Evolutionary conservation across 306 rosid genomes (phyloP), one percentile per base, ranked within the genome.

Genomic region (Boehmeria nivea): DNA sequence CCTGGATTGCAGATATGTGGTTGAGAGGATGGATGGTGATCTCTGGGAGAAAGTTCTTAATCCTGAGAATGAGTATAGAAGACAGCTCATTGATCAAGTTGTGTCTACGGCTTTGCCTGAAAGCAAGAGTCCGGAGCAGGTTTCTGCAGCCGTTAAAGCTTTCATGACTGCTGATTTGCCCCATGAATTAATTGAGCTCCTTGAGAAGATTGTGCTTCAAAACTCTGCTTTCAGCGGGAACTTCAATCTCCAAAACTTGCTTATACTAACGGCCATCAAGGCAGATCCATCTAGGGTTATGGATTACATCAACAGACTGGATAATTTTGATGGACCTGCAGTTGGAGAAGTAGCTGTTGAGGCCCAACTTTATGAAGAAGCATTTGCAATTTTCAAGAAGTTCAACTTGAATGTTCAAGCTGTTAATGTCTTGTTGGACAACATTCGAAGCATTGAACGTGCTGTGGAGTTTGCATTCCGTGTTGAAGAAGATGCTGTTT

Each of bases 41-140:
- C 94, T 93, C 33, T 93, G 99, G 99, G 99, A 82, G 28, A 83
- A 75, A 34, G 99, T 77, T 67, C 99, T 93, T 70, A 72, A 20
- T 59, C 96, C 99, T 17, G 99, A 93, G 12, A 93, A 93, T 84
- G 71, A 39, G 36, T 93, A 62, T 63, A 81, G 99, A 73, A 87
- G 96, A 72, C 99, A 93, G 72, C 95, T 93, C 52, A 93, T 93
- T 39, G 99, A 87, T 81, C 99, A 91, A 73, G 96, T 91, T 54
- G 96, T 93, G 43, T 87, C 99, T 51, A 87, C 99, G 43, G 99
- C 99, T 72, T 77, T 93, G 70, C 99, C 99, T 8, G 99, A 93
- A 77, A 93, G 99, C 95, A 93, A 93, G 78, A 93, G 96, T 75
- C 99, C 99, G 3, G 99, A 93, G 64, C 99, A 93, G 76, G 99